Base-by-base conservation (phyloP, 2,329 filamentous ascomycete genomes). In the Diaporthe aspalathi region DNA sequence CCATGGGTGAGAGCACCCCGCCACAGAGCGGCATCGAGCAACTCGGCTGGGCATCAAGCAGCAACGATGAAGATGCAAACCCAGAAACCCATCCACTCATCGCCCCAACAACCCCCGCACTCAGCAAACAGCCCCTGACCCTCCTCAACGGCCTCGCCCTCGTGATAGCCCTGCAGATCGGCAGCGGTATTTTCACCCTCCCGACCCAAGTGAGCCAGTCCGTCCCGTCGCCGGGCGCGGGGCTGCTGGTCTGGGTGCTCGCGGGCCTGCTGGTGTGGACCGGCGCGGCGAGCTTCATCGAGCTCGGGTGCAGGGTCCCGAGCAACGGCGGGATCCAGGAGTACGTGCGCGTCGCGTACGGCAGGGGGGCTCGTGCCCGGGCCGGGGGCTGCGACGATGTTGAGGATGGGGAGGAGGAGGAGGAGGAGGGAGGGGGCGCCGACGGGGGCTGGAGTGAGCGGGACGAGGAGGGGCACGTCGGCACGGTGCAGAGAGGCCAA, bases 131-230 rank as follows among this genome's bases (percentile, higher is more conserved):
- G 12, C 29, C 45, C 7, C 69, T 78, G 40, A 79, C 75, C 24
- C 71, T 74, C 35, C 67, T 78, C 40, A 77, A 80, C 68, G 75
- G 79, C 65, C 79, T 86, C 70, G 81, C 82, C 27, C 78, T 85
- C 20, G 79, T 86, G n/a, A 80, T 86, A 70, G 80, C 83, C 49
- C 76, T 85, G 11, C 83, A 85, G 75, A 85, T 86, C 70, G 84
- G 84, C 8, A 83, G 81, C 12, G 84, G 84, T 11, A 84, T 86
- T 47, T 86, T 86, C 74, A 82, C 83, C 14, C 80, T 82, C 5
- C 84, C 84, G 7, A 79, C 82, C 22, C 80, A 82, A 68, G 81
- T 85, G 47, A 80, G 81, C 71, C 81, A 79, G 72, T 81, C 84
- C 72, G 82, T 84, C 27, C 77, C 80, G 7, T 83, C 83, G 3